A percentile compares a stretch with the other conserved stretches of the same genome.
phyloP scores from a whole-genome alignment of 2,329 filamentous ascomycete species.

The Diaporthe sp. region DNA sequence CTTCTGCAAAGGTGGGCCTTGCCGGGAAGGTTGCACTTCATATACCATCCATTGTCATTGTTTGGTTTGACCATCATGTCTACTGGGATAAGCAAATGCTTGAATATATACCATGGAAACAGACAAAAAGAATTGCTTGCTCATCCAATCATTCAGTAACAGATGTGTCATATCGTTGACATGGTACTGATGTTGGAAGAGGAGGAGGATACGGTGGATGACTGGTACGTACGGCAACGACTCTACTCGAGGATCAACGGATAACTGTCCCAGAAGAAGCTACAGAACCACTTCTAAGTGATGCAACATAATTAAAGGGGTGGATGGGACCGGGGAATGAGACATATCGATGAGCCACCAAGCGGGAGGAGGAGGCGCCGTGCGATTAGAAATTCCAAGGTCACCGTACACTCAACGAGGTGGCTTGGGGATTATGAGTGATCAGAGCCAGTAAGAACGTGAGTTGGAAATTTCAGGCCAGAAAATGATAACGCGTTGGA shows the following conservation, averaged over 20 bases:
- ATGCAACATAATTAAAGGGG: not conserved
- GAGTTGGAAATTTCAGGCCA: not conserved
- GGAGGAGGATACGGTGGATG: not conserved
- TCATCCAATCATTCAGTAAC: too few relatives aligned
- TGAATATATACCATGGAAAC: not conserved
- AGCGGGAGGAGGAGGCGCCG: not conserved
- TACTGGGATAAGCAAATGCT: not conserved
- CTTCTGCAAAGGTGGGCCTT: not conserved
- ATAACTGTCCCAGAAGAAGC: not conserved
- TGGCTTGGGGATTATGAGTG: not conserved
- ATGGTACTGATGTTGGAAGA: not conserved
- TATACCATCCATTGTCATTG: not conserved
- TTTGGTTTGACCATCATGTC: not conserved
- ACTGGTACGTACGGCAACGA: not conserved
- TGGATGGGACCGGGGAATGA: not conserved
- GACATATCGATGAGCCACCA: not conserved
- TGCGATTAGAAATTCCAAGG: too few relatives aligned
- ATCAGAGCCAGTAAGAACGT: not conserved
- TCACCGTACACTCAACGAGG: not conserved
- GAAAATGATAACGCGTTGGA: too few relatives aligned
- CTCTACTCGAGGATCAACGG: too few relatives aligned
- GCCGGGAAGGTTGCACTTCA: not conserved
- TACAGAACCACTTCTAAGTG: too few relatives aligned
- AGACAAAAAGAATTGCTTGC: not conserved
- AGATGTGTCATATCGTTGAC: not conserved